Evolutionary conservation across 352 stramenopile species (phyloP), one percentile per base, ranked within the genome.

Genomic region (Globisporangium lucens): DNA sequence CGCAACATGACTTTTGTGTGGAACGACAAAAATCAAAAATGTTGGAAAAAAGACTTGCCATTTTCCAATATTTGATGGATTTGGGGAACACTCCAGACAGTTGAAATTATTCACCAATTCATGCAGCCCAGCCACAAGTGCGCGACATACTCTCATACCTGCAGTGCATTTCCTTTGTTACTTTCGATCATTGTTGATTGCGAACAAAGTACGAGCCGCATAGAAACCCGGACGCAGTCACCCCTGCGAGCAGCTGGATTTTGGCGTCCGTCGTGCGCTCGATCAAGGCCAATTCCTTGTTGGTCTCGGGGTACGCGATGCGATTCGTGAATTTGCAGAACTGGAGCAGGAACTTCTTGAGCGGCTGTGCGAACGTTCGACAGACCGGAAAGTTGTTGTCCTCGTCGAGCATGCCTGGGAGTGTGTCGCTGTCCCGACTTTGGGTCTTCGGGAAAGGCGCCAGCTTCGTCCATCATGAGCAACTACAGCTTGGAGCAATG

Each of bases 231-330:
- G 35, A 62, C n/a, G 33, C 17, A 4, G 20, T 36, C 33, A 62
- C 36, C 10, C 56, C 56, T n/a, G 56, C n/a, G 56, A 63, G n/a
- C 56, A 53, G 9, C 36, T 60, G 22, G 27, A 46, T 17, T 27
- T 13, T 27, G 6, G 2, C 46, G 10, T 60, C 0, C 13, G 55
- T 60, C 30, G 3, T 60, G 6, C 17, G 7, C 3, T 36, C 55
- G 27, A 43, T 46, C 55, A 22, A 10, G 8, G 10, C 17, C 17
- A 29, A 47, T 22, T 41, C 17, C n/a, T 49, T 20, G 43, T 49
- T 49, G 4, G 43, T 5, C 43, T 49, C 5, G 6, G n/a, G 9
- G 55, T 53, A 63, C 22, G 22, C 17, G 33, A 53, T n/a, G 36
- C 57, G 57, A 24, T 22, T 30, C 10, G 13, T 33, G n/a, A 63